Base-by-base conservation (phyloP, 164 flowering plant species). In the Vitis rupestris region DNA sequence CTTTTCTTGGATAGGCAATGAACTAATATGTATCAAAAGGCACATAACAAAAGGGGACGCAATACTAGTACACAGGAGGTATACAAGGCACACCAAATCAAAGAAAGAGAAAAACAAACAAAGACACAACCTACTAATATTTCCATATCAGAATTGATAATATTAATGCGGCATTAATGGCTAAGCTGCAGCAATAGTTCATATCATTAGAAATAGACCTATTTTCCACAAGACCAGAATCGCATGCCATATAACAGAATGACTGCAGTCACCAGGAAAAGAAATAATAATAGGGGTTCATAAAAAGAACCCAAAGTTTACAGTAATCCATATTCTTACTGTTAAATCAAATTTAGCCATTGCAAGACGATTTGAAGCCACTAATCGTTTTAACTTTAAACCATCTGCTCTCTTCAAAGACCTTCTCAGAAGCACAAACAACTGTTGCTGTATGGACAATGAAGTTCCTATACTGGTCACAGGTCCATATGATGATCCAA, bases 361-460 rank as follows among this genome's bases (percentile, higher is more conserved):
- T 9, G 89, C 87, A 72, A 95, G 94, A 80, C 85, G 97, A 79
- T 86, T 90, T 58, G 97, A 85, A 67, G 96, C 91, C 75, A 95
- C 90, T 66, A 93, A 77, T 49, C 86, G 83, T 64, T 83, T 88
- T 61, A 93, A 73, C 77, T 91, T 93, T 73, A 95, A 79, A 74
- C 78, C 84, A 61, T 95, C 99, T 31, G 99, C 97, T 79, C 97
- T 87, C 77, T 80, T 86, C 12, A 90, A 64, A 59, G 98, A 93
- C 74, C 88, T 88, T 70, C 82, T 82, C 75, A 95, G 71, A 61
- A 93, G 93, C 66, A 87, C 91, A 78, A 82, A 84, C 74, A 95
- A 73, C 67, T 91, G 96, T 72, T 93, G 94, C 72, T 90, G 96
- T 66, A 86, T 81, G 29, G 96, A 87, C 23, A 91, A 59, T 44